These are phyloP conservation scores for Alnus rubra DNA, from an alignment of 306 rosid species.

Conservation along the genomic window DNA sequence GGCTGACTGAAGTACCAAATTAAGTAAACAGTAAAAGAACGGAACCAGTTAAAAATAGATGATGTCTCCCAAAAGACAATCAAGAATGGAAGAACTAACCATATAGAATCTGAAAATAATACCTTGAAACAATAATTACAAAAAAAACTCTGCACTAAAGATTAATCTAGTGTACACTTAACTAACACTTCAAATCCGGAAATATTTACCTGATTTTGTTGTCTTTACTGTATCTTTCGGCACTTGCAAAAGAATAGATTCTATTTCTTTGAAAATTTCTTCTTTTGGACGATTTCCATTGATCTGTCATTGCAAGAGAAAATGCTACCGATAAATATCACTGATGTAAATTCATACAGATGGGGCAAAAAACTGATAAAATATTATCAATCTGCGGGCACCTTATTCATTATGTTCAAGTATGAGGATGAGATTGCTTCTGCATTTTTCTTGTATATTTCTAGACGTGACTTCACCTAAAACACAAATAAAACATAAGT, in stretches of 20 bases:
- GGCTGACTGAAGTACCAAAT: not conserved
- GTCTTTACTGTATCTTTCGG: conserved; percentile 46
- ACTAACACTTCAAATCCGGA: conserved; percentile 8
- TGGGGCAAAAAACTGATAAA: conserved; percentile 8
- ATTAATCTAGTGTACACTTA: not conserved
- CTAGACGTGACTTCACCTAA: conserved; percentile 80
- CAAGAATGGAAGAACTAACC: not conserved
- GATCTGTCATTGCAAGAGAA: conserved; percentile 48
- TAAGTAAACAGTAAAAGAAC: not conserved
- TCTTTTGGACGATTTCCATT: conserved; percentile 76
- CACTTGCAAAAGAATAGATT: conserved; percentile 56
- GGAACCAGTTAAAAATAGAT: not conserved
- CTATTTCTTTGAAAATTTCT: conserved; percentile 69
- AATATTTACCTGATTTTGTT: conserved; percentile 47
- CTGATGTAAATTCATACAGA: conserved; percentile 15
- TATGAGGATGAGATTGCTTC: conserved; percentile 67
- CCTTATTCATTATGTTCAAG: conserved; percentile 68
- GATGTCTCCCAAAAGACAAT: not conserved
- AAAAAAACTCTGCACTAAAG: not conserved
- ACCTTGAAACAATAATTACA: not conserved
- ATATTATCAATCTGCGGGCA: conserved; percentile 23
- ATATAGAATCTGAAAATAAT: conserved; percentile 12
- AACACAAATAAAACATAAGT: not conserved
- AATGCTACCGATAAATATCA: conserved; percentile 7
- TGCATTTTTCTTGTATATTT: conserved; percentile 78